These are phyloP conservation scores for Euphorbia celastroides DNA, from an alignment of 441 rosid species.

Conservation along the genomic window DNA sequence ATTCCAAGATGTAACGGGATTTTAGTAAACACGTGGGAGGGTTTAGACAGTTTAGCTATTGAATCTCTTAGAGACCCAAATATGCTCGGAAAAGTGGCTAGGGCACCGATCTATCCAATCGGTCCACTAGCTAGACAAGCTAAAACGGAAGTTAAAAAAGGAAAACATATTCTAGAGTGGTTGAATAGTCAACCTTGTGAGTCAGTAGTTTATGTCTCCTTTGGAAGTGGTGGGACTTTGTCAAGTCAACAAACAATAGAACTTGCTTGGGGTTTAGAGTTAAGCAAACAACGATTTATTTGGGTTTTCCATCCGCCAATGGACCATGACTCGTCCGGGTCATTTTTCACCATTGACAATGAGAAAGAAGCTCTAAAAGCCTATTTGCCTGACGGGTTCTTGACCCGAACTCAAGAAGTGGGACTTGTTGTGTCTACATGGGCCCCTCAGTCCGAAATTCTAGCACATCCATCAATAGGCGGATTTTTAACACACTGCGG, in stretches of 20 bases:
- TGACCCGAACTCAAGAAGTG: constrained; percentile 11
- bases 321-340: not conserved
- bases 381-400: constrained; percentile 22
- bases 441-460: constrained; percentile 46
- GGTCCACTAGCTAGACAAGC: not conserved
- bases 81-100: not conserved
- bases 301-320: constrained; percentile 45
- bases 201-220: constrained; percentile 6
- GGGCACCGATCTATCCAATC: not conserved
- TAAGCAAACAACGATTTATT: constrained; percentile 30
- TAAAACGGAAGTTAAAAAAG: not conserved
- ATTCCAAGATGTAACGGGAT: constrained; percentile 2
- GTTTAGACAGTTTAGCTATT: not conserved
- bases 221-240: constrained; percentile 6
- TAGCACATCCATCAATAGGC: constrained; percentile 40
- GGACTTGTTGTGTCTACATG: constrained; percentile 39
- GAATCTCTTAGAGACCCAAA: not conserved
- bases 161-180: not conserved
- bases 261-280: constrained; percentile 6
- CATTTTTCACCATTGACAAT: constrained; percentile 12
- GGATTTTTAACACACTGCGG: constrained; percentile 55
- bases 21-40: constrained; percentile 2
- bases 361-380: not conserved
- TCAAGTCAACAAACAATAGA: constrained; percentile 1
- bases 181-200: not conserved